These are phyloP conservation scores for Fraxinus latifolia DNA, from an alignment of 305 asterid genomes.

Conservation along the genomic window DNA sequence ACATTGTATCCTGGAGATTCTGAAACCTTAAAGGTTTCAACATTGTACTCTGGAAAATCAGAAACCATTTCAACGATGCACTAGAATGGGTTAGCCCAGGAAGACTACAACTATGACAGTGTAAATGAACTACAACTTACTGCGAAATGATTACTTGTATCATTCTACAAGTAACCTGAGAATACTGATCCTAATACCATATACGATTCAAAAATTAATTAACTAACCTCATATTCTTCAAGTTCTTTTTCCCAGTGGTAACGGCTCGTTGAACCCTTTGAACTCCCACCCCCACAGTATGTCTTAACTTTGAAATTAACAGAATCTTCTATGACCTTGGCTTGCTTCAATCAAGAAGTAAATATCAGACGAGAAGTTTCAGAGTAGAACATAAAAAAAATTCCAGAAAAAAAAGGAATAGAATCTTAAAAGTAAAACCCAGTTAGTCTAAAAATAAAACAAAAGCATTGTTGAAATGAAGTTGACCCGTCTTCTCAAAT, in stretches of 20 bases:
- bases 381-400: conserved; percentile 12
- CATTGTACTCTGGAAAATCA: conserved; percentile 4
- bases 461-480: background rate
- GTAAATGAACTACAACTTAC: background rate
- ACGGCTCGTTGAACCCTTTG: conserved; percentile 41
- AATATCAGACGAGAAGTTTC: conserved; percentile 17
- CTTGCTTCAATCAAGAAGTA: conserved; percentile 61
- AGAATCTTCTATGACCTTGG: conserved; percentile 72
- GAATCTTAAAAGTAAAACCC: conserved; percentile 6
- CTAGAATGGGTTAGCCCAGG: background rate
- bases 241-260: conserved; percentile 80
- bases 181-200: conserved; percentile 1
- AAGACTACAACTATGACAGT: background rate
- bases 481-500: background rate
- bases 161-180: conserved; percentile 15
- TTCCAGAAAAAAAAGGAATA: background rate
- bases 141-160: background rate
- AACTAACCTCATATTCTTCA: conserved; percentile 83
- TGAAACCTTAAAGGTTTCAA: background rate
- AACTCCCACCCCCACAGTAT: conserved; percentile 49
- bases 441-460: background rate
- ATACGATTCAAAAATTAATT: conserved; percentile 17
- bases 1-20: too few species aligned
- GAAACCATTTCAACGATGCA: background rate
- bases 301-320: conserved; percentile 70